phyloP scores from a whole-genome alignment of 768 basidiomycete species.

The Kockovaella imperatae region DNA sequence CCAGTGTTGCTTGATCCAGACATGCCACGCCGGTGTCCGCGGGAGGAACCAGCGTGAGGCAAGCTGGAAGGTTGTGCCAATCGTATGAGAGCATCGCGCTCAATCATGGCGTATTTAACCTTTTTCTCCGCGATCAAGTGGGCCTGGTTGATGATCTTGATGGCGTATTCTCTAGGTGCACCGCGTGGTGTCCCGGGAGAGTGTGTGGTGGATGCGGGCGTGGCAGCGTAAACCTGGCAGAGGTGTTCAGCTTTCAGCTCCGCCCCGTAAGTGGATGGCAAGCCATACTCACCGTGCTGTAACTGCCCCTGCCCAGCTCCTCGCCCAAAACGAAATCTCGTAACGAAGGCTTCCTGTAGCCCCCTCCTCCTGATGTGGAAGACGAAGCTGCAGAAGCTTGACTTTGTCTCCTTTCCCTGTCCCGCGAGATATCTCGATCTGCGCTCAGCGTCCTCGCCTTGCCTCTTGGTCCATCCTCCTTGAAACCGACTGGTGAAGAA shows the following conservation, averaged over 20 bases:
- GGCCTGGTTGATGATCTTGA: slow-evolving; percentile 46
- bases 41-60: slow-evolving; percentile 4
- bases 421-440: slow-evolving; percentile 7
- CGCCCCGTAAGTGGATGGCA: neutral
- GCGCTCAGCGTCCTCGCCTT: slow-evolving; percentile 1
- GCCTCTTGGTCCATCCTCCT: neutral
- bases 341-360: slow-evolving; percentile 23
- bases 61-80: slow-evolving; percentile 22
- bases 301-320: slow-evolving; percentile 44
- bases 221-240: slow-evolving; percentile 14
- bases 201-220: slow-evolving; percentile 7
- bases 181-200: slow-evolving; percentile 21
- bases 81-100: slow-evolving; percentile 43
- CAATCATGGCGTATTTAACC: slow-evolving; percentile 45
- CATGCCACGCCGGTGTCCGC: slow-evolving; percentile 21
- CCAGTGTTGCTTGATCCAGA: slow-evolving; percentile 25
- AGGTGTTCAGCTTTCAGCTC: slow-evolving; percentile 10
- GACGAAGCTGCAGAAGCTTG: slow-evolving; percentile 9
- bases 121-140: slow-evolving; percentile 46
- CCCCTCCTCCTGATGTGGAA: slow-evolving; percentile 1
- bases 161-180: slow-evolving; percentile 35
- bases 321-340: slow-evolving; percentile 44
- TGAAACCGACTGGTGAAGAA: slow-evolving; percentile 4
- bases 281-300: slow-evolving; percentile 39
- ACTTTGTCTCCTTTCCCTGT: slow-evolving; percentile 31